A percentile compares a stretch with the other conserved stretches of the same genome.
phyloP scores from a whole-genome alignment of 768 basidiomycete genomes.

The Psilocybe tampanensis region DNA sequence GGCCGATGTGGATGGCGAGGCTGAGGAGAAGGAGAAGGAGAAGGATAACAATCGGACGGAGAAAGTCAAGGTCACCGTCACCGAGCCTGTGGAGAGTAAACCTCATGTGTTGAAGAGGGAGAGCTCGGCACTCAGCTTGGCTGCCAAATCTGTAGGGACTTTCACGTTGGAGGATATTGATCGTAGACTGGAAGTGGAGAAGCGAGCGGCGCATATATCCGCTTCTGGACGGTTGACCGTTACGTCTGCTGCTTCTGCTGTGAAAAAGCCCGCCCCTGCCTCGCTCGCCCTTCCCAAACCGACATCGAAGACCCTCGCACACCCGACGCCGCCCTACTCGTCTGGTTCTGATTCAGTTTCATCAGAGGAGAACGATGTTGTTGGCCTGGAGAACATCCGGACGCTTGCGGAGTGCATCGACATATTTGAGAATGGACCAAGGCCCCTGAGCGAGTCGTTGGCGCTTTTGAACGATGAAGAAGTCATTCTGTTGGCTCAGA shows the following conservation, averaged over 20 bases:
- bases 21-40: constrained; percentile 27
- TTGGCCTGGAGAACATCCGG: constrained; percentile 33
- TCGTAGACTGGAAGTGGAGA: constrained; percentile 39
- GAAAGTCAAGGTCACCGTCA: not conserved
- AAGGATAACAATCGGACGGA: too few relatives aligned
- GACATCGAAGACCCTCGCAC: constrained; percentile 1
- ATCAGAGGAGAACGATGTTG: not conserved
- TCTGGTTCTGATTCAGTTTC: constrained; percentile 16
- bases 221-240: constrained; percentile 31
- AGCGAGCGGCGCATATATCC: constrained; percentile 1
- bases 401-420: constrained; percentile 78
- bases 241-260: too few relatives aligned
- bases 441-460: constrained; percentile 58
- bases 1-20: constrained; percentile 24
- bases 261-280: constrained; percentile 10
- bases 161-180: constrained; percentile 64
- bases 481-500: constrained; percentile 83
- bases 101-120: constrained; percentile 1
- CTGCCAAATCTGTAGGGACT: constrained; percentile 28
- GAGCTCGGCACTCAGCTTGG: constrained; percentile 8
- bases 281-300: constrained; percentile 14
- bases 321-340: constrained; percentile 15
- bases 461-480: constrained; percentile 87
- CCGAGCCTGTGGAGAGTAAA: not conserved
- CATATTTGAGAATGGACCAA: constrained; percentile 75